Evolutionary conservation across 164 flowering plant genomes (phyloP), one percentile per base, ranked within the genome.

Genomic region (Brasenia schreberi): DNA sequence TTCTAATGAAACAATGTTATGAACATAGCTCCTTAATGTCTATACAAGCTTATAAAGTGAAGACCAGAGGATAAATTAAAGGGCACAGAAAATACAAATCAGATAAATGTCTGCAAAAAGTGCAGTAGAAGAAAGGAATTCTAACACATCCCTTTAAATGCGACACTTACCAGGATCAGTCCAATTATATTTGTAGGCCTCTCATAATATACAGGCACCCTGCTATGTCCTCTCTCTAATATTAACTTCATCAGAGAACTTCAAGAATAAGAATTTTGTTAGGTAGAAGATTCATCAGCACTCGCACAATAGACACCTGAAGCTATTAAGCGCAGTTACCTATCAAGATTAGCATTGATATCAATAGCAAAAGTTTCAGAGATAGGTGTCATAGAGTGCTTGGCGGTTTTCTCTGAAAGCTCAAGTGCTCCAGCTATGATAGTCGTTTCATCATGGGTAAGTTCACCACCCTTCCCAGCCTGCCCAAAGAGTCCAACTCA

Each of bases 391-490:
- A 94, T 94, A 44, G 99, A 95, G 79, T 88, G 89, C 67, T 85
- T 67, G 53, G 96, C 99, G 45, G 86, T 89, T 77, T 94, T 94
- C 72, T 81, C 94, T 17, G 82, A 66, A 52, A 94, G 90, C 76
- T 88, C 93, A 45, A 94, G 86, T 63, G 99, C 99, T 64, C 99
- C 99, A 61, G 97, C 90, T 75, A 94, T 94, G 67, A 94, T 94
- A 61, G 99, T 92, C 61, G 99, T 95, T 78, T 95, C 97, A 71
- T 92, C 96, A 75, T 84, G 97, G 39, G 97, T 91, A 74, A 94
- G 79, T 71, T 94, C 99, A 63, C 99, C 99, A 69, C 99, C 99
- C 81, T 94, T 94, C 73, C 99, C 99, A 66, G 98, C 98, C 98
- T 94, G 73, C 61, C 69, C 19, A 65, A 23, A 23, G 27, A 23